These are phyloP conservation scores for Fusarium paranaense DNA, from an alignment of 2,329 filamentous ascomycete genomes.

Conservation along the genomic window DNA sequence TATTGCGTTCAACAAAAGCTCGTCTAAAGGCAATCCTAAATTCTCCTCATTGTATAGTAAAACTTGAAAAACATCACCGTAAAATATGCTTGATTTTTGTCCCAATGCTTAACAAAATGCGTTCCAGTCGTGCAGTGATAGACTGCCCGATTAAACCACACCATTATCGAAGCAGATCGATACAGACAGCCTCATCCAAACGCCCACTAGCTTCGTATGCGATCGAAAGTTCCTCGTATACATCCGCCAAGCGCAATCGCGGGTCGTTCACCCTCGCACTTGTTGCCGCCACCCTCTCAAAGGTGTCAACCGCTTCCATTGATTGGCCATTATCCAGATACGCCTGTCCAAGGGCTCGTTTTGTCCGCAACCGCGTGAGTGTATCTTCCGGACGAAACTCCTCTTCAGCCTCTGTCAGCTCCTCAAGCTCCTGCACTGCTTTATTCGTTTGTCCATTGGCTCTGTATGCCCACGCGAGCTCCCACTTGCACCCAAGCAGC, in stretches of 20 bases:
- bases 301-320: neutral
- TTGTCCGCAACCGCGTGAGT: accelerated
- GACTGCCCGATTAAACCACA: too few species aligned
- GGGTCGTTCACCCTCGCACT: too few species aligned
- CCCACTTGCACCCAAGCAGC: accelerated
- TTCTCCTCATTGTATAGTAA: too few species aligned
- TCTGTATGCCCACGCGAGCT: neutral
- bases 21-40: too few species aligned
- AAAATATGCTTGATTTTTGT: too few species aligned
- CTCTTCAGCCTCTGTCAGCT: neutral
- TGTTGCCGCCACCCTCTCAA: neutral
- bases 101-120: too few species aligned
- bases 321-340: neutral
- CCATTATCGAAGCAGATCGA: neutral
- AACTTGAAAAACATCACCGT: too few species aligned
- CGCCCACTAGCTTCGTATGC: neutral
- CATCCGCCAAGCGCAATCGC: neutral
- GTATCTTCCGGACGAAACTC: neutral
- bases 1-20: too few species aligned
- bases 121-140: too few species aligned
- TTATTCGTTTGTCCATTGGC: neutral
- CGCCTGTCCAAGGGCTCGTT: neutral
- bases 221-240: neutral
- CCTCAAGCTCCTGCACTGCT: neutral
- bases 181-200: neutral